Percentiles rank a stretch among this genome's conserved stretches.
phyloP scores from a whole-genome alignment of 345 rosid species.

The Lepidium africanum region DNA sequence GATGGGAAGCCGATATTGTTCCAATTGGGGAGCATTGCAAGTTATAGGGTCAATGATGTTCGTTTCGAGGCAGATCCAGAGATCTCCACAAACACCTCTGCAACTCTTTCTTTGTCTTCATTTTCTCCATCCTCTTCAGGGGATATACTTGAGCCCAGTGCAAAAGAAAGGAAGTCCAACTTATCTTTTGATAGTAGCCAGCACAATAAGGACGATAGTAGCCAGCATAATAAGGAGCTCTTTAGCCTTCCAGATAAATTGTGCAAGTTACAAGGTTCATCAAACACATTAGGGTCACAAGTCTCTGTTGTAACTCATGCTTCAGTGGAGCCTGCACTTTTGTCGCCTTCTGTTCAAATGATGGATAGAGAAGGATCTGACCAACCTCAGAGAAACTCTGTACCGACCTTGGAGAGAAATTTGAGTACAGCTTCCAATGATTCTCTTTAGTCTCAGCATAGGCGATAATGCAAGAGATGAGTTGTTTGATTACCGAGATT shows the following conservation, averaged over 20 bases:
- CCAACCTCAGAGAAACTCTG: not conserved
- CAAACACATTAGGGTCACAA: slow-evolving; percentile 25
- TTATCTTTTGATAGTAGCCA: slow-evolving; percentile 9
- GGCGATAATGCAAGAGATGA: slow-evolving; percentile 28
- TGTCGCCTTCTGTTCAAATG: slow-evolving; percentile 44
- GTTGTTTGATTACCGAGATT: slow-evolving; percentile 27
- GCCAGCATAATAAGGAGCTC: slow-evolving; percentile 7
- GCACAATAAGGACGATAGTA: slow-evolving; percentile 12
- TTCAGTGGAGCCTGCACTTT: slow-evolving; percentile 7
- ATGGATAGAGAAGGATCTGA: slow-evolving; percentile 54
- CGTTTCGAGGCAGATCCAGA: slow-evolving; percentile 13
- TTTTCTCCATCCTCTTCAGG: slow-evolving; percentile 16
- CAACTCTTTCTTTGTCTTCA: slow-evolving; percentile 13
- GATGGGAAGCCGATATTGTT: slow-evolving; percentile 26
- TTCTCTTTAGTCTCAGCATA: slow-evolving; percentile 37
- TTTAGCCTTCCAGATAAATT: slow-evolving; percentile 17
- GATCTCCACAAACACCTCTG: slow-evolving; percentile 4
- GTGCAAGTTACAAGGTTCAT: slow-evolving; percentile 23
- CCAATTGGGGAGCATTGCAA: slow-evolving; percentile 29
- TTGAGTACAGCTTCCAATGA: slow-evolving; percentile 34
- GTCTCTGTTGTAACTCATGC: slow-evolving; percentile 36
- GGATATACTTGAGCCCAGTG: not conserved
- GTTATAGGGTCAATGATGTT: slow-evolving; percentile 9
- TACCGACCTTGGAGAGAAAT: slow-evolving; percentile 14
- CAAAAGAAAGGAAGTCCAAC: slow-evolving; percentile 3